phyloP scores from a whole-genome alignment of 805 yeast species.

The Lipomyces starkeyi region DNA sequence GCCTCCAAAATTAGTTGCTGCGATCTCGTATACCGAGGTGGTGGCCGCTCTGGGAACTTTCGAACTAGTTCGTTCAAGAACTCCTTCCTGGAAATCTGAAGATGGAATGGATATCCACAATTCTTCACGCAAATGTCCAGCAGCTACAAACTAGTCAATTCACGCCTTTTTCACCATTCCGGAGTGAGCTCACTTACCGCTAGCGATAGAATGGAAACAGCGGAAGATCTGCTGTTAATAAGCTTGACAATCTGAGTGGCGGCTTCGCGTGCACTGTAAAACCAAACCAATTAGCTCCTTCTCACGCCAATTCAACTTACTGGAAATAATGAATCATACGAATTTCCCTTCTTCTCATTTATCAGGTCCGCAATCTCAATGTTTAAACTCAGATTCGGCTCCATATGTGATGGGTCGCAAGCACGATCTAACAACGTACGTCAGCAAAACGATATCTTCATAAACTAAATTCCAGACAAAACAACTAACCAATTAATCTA shows the following conservation, averaged over 20 bases:
- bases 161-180: not conserved
- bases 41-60: slow-evolving; percentile 93
- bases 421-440: slow-evolving; percentile 63
- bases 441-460: slow-evolving; percentile 9
- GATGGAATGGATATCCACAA: slow-evolving; percentile 96
- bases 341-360: slow-evolving; percentile 87
- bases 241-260: slow-evolving; percentile 82
- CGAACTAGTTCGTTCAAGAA: slow-evolving; percentile 91
- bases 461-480: slow-evolving; percentile 39
- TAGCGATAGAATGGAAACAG: slow-evolving; percentile 82
- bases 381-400: slow-evolving; percentile 88
- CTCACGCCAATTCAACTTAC: not conserved
- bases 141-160: slow-evolving; percentile 40
- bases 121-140: slow-evolving; percentile 93
- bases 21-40: slow-evolving; percentile 77
- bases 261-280: slow-evolving; percentile 79
- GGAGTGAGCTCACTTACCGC: slow-evolving; percentile 51
- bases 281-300: not conserved
- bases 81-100: slow-evolving; percentile 93
- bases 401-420: slow-evolving; percentile 77
- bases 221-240: slow-evolving; percentile 81
- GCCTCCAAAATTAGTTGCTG: slow-evolving; percentile 86
- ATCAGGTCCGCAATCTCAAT: slow-evolving; percentile 92
- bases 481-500: slow-evolving; percentile 41
- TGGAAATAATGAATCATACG: slow-evolving; percentile 41